A percentile compares a stretch with the other conserved stretches of the same genome.
Conservation (phyloP, 2,329 filamentous ascomycete species). For the Aspergillus sp. region DNA sequence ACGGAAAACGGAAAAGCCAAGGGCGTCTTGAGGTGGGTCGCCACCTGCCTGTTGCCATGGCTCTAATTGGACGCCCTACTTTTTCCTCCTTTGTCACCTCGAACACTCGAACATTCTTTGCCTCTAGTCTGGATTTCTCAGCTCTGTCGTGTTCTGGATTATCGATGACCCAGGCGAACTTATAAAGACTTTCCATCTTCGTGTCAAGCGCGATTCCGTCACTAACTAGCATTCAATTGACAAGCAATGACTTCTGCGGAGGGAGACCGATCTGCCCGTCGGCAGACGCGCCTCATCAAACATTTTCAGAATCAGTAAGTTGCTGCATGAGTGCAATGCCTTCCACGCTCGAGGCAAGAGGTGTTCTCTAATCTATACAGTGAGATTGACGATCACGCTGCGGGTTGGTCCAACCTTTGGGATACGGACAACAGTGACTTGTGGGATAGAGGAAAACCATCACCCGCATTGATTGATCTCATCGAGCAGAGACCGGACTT, state of each 20-base stretch:
- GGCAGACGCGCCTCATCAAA: background rate
- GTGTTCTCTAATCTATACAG: background rate
- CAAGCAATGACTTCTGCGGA: background rate
- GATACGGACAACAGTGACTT: conserved; percentile 25
- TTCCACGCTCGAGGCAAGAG: background rate
- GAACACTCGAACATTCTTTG: background rate
- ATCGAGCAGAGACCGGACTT: conserved; percentile 22
- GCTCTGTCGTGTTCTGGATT: background rate
- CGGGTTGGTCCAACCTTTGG: conserved; percentile 22
- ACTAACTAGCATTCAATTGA: background rate
- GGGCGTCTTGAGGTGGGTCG: too few species aligned
- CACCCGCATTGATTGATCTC: conserved; percentile 29
- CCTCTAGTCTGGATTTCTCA: background rate
- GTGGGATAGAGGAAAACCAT: conserved; percentile 32
- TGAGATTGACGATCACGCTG: background rate
- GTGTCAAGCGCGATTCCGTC: background rate
- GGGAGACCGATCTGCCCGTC: background rate
- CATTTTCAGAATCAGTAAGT: conserved; percentile 1
- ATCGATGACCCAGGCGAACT: background rate
- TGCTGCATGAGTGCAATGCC: background rate
- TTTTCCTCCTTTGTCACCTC: background rate
- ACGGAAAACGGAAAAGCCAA: too few species aligned
- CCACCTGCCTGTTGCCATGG: too few species aligned
- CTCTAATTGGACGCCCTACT: too few species aligned
- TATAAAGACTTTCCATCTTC: background rate